phyloP scores from a whole-genome alignment of 805 yeast species.

The Lachancea sp. region DNA sequence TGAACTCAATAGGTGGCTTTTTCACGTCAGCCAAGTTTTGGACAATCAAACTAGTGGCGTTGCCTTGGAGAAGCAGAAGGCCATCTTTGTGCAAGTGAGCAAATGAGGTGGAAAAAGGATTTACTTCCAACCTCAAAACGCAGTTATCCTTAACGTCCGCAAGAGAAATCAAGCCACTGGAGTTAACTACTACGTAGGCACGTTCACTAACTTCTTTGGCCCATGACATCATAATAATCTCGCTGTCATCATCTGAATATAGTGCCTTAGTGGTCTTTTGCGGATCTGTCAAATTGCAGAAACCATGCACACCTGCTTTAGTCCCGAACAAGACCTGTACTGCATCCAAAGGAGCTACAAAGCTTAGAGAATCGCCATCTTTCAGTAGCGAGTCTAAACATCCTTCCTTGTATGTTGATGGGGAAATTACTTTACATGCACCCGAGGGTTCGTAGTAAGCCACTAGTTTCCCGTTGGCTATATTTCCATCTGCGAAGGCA shows the following conservation, averaged over 20 bases:
- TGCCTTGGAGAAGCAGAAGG: conserved; percentile 26
- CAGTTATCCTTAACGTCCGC: background rate
- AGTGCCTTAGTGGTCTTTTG: background rate
- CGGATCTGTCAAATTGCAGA: background rate
- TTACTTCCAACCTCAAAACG: background rate
- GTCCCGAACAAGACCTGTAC: conserved; percentile 3
- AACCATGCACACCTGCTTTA: conserved; percentile 1
- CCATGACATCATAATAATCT: background rate
- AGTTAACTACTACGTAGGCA: conserved; percentile 3
- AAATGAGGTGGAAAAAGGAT: background rate
- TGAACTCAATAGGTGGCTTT: conserved; percentile 4
- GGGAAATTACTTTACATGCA: conserved; percentile 1
- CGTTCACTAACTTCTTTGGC: background rate
- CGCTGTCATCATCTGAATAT: background rate
- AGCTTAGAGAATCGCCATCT: conserved; percentile 4
- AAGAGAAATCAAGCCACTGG: conserved; percentile 1
- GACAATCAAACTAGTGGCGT: background rate
- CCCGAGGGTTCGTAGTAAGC: conserved; percentile 1
- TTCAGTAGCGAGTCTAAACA: background rate
- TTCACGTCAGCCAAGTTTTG: conserved; percentile 14
- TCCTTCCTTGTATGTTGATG: background rate
- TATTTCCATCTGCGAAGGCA: conserved; percentile 1
- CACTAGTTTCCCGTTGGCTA: conserved; percentile 11
- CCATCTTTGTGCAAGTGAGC: conserved; percentile 36
- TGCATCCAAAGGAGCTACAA: conserved; percentile 1